Evolutionary conservation across 345 rosid species (phyloP), one percentile per base, ranked within the genome.

Genomic region (Turnera subulata): DNA sequence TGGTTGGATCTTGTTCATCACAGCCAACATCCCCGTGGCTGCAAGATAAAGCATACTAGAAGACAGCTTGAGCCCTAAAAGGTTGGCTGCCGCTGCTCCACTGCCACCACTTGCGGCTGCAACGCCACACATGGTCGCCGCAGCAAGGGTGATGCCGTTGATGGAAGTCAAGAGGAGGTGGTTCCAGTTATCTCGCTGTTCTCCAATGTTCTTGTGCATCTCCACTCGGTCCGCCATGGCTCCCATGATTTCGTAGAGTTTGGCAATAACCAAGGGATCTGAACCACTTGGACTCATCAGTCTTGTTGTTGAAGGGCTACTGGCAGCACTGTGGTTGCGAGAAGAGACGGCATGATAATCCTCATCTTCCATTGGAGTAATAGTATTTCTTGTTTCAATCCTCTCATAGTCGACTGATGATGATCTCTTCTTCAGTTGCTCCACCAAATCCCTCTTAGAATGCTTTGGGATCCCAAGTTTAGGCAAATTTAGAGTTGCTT

Each of bases 131-230:
- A 82, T 76, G 19, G 76, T 52, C 11, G 91, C 55, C 1, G 85
- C 91, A 0, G 87, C 25, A 6, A 84, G 80, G 52, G 72, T 76
- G 11, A 80, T 65, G 56, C 45, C 67, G 21, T 84, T 82, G 52
- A 82, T 62, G 50, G 84, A 80, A 15, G 53, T 68, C 25, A 82
- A 56, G 8, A 84, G 72, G 25, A 84, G 80, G 4, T 61, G 13
- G 50, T 79, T 84, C 91, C 85, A 82, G 22, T 78, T 78, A 40
- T 74, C 65, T 7, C 88, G 63, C 26, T 80, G 91, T 55, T 69
- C 74, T 38, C 75, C 85, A 20, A 84, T 26, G 45, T 76, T 80
- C 46, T 63, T 53, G 38, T 80, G 91, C 81, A 84, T 76, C 75
- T 80, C 81, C 17, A 74, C 73, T 62, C 82, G 63, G 35, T 76